Conservation (phyloP, 306 rosid genomes). For the Begonia peltatifolia region DNA sequence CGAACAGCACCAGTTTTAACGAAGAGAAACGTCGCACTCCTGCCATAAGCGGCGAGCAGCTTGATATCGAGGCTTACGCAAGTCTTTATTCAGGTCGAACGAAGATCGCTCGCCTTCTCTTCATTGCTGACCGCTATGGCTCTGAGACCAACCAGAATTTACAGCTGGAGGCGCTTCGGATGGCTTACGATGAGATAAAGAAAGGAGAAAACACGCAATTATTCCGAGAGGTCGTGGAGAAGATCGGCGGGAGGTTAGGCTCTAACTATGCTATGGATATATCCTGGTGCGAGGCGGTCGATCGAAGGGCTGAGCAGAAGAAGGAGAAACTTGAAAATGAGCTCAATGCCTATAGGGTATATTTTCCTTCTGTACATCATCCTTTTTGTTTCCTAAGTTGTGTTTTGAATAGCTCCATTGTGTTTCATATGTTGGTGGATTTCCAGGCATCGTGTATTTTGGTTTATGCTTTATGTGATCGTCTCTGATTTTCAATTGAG, state of each 20-base stretch:
- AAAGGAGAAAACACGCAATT: constrained; percentile 88
- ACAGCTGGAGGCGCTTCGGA: constrained; percentile 84
- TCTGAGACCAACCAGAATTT: constrained; percentile 33
- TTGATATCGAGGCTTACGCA: constrained; percentile 86
- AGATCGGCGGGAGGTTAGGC: constrained; percentile 64
- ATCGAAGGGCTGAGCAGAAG: constrained; percentile 77
- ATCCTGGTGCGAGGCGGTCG: constrained; percentile 63
- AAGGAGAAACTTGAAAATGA: constrained; percentile 94
- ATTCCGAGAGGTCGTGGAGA: constrained; percentile 65
- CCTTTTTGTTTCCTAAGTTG: too few species aligned
- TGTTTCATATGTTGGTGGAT: too few species aligned
- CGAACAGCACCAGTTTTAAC: constrained; percentile 41
- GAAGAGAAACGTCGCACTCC: constrained; percentile 45
- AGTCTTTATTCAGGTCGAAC: constrained; percentile 76
- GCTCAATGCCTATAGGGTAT: constrained; percentile 86
- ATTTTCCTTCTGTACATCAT: not conserved
- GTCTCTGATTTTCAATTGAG: too few species aligned
- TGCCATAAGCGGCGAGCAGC: constrained; percentile 82
- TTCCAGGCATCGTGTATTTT: too few species aligned
- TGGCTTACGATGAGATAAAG: constrained; percentile 96
- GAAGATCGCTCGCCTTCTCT: constrained; percentile 66
- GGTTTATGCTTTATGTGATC: too few species aligned
- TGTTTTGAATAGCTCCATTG: too few species aligned
- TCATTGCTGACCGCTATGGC: constrained; percentile 55
- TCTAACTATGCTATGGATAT: constrained; percentile 39